Evolutionary conservation across 805 yeast species (phyloP).

Genomic region (Yarrowia osloensis): DNA sequence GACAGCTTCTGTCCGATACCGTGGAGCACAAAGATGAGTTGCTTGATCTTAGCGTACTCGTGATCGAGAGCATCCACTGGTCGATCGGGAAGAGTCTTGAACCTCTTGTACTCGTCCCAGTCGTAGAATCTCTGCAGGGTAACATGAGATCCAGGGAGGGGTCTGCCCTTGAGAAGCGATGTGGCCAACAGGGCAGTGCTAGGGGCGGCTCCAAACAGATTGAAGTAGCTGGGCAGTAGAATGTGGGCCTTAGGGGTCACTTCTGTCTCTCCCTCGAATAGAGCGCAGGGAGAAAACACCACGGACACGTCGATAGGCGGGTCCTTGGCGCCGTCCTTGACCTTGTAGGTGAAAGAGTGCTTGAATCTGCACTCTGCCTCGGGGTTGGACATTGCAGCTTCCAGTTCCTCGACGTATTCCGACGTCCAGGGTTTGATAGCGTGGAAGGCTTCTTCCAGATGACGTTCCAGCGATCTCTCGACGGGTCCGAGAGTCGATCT

Average conservation of each 20-base stretch:
- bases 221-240: conserved; percentile 12
- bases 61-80: conserved; percentile 38
- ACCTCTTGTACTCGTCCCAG: conserved; percentile 41
- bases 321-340: conserved; percentile 27
- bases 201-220: conserved; percentile 30
- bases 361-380: conserved; percentile 37
- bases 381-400: conserved; percentile 37
- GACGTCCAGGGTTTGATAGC: conserved; percentile 38
- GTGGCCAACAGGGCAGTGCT: conserved; percentile 32
- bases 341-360: conserved; percentile 35
- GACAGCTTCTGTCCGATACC: conserved; percentile 94
- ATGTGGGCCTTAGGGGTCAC: conserved; percentile 7
- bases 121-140: conserved; percentile 40
- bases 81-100: conserved; percentile 38
- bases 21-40: conserved; percentile 80
- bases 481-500: conserved; percentile 42
- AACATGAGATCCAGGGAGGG: conserved; percentile 35
- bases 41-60: conserved; percentile 49
- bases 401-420: conserved; percentile 38
- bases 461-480: conserved; percentile 41
- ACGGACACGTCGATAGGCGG: conserved; percentile 34
- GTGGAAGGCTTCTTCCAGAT: conserved; percentile 35
- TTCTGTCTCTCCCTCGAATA: conserved; percentile 34
- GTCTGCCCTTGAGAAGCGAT: conserved; percentile 34
- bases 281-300: conserved; percentile 40